These are phyloP conservation scores for Mortierella sp. DNA, from an alignment of 371 early-diverging fungal species.

Conservation along the genomic window DNA sequence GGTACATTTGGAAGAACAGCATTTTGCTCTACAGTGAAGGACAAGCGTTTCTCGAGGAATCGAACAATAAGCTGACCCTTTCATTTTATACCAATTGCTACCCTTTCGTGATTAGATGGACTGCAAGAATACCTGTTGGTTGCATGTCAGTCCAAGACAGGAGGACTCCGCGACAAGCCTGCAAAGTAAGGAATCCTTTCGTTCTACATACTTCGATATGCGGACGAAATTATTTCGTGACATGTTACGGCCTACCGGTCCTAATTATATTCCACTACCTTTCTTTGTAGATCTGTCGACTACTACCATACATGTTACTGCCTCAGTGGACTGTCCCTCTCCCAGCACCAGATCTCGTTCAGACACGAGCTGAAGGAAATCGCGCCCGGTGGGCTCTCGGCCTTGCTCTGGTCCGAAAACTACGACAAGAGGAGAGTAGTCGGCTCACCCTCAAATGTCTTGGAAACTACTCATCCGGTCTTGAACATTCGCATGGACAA, in stretches of 20 bases:
- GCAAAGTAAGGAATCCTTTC: constrained; percentile 69
- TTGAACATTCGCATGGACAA: constrained; percentile 54
- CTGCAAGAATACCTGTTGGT: constrained; percentile 89
- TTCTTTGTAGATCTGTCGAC: constrained; percentile 74
- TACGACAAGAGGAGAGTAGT: constrained; percentile 62
- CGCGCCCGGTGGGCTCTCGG: constrained; percentile 52
- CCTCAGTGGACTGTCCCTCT: constrained; percentile 86
- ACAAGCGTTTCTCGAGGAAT: no score
- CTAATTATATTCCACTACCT: not conserved
- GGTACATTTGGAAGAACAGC: constrained; percentile 46
- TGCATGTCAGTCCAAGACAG: constrained; percentile 85
- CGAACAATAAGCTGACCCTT: not conserved
- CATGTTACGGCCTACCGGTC: not conserved
- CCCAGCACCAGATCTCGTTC: constrained; percentile 65
- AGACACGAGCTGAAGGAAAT: constrained; percentile 53
- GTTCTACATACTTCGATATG: not conserved
- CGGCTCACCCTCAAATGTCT: constrained; percentile 66
- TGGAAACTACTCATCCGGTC: constrained; percentile 62
- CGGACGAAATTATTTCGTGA: not conserved
- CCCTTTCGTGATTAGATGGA: constrained; percentile 62
- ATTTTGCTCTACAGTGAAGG: not conserved
- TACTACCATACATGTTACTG: constrained; percentile 97
- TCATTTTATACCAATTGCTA: not conserved
- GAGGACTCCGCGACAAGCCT: constrained; percentile 95
- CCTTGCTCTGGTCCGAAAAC: constrained; percentile 48